Evolutionary conservation across 331 rosid species (phyloP).

Genomic region (Pyrus hybrid): DNA sequence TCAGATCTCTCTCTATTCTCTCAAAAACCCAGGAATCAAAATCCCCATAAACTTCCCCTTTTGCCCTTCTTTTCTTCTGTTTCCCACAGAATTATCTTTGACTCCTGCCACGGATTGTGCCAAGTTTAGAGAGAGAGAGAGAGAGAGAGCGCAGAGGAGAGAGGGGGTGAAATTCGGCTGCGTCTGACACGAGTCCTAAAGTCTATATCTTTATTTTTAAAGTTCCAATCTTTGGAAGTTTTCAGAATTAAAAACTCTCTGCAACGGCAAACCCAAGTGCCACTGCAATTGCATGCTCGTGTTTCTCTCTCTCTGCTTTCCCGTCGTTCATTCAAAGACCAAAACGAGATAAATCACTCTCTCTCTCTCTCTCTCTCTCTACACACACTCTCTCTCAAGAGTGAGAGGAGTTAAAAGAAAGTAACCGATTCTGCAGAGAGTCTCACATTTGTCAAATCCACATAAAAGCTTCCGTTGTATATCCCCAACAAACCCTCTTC

Average conservation of each 20-base stretch:
- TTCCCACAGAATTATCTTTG: background rate
- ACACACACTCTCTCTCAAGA: background rate
- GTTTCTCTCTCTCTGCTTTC: background rate
- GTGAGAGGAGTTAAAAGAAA: slow-evolving; percentile 3
- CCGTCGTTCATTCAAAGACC: background rate
- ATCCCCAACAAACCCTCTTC: background rate
- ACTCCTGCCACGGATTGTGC: slow-evolving; percentile 2
- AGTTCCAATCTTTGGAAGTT: slow-evolving; percentile 1
- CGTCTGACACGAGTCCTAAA: background rate
- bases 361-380: background rate
- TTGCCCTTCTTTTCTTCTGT: background rate
- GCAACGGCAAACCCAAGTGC: slow-evolving; percentile 17
- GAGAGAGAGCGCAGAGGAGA: too few species aligned
- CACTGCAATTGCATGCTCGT: background rate
- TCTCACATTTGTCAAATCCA: slow-evolving; percentile 14
- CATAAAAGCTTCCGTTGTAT: background rate
- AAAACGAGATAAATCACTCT: background rate
- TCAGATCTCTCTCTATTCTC: slow-evolving; percentile 23
- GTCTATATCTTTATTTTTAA: background rate
- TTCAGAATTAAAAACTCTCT: background rate
- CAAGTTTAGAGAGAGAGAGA: background rate
- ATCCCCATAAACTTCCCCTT: background rate
- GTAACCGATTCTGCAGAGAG: slow-evolving; percentile 10
- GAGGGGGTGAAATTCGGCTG: background rate
- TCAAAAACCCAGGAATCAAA: slow-evolving; percentile 23